A percentile compares a stretch with the other conserved stretches of the same genome.
Evolutionary conservation across 129 eudicot genomes (phyloP).

Genomic region (Apium graveolens): DNA sequence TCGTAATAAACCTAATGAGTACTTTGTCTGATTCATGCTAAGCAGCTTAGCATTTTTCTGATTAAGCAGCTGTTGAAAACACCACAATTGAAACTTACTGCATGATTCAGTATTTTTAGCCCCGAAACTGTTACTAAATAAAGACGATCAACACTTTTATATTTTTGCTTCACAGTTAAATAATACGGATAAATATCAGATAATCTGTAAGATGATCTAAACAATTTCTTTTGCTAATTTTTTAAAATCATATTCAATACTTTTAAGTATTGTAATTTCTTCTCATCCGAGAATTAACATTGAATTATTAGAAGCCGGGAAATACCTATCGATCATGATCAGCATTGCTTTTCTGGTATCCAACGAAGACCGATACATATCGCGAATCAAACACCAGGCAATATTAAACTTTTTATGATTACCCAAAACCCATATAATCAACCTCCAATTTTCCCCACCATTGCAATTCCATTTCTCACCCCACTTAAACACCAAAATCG

Average conservation of each 20-base stretch:
- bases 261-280: not conserved
- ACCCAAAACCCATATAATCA: constrained; percentile 87
- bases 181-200: no score
- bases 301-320: not conserved
- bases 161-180: not conserved
- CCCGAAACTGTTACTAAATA: not conserved
- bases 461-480: constrained; percentile 56
- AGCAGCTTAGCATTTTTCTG: constrained; percentile 7
- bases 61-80: not conserved
- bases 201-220: no score
- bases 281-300: not conserved
- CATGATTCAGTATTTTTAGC: not conserved
- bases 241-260: not conserved
- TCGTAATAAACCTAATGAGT: not conserved
- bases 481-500: constrained; percentile 67
- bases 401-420: constrained; percentile 62
- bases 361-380: constrained; percentile 40
- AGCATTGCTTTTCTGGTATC: constrained; percentile 66
- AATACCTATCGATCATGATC: constrained; percentile 72
- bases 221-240: not conserved
- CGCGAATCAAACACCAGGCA: constrained; percentile 83
- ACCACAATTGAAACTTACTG: not conserved
- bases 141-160: not conserved
- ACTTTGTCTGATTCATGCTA: not conserved
- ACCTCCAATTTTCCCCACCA: constrained; percentile 46